phyloP scores from a whole-genome alignment of 1,284 basidiomycete species.

The Malassezia japonica region DNA sequence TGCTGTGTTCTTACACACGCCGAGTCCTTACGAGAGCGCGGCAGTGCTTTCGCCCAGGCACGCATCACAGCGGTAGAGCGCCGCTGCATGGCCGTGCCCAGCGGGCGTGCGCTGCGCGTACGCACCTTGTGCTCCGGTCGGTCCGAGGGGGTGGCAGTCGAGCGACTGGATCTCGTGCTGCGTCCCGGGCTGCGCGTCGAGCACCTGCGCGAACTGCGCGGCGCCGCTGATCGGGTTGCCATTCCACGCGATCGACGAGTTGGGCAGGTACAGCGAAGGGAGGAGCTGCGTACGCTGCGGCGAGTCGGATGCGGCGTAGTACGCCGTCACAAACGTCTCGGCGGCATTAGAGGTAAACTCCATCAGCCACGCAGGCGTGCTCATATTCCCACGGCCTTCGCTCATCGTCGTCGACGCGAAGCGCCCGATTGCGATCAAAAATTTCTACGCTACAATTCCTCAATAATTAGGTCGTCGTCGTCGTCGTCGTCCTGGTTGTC shows the following conservation, averaged over 20 bases:
- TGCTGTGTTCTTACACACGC: conserved; percentile 4
- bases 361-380: conserved; percentile 19
- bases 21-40: conserved; percentile 19
- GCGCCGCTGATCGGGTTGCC: conserved; percentile 44
- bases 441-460: conserved; percentile 27
- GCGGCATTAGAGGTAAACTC: conserved; percentile 42
- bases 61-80: background rate
- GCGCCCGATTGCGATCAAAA: background rate
- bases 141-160: conserved; percentile 40
- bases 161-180: conserved; percentile 44
- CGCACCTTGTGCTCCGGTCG: conserved; percentile 24
- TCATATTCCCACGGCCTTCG: background rate
- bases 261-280: conserved; percentile 38
- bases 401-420: background rate
- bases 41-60: conserved; percentile 2
- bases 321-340: conserved; percentile 43
- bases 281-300: conserved; percentile 38
- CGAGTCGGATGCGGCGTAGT: conserved; percentile 45
- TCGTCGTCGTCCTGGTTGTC: conserved; percentile 21
- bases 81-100: conserved; percentile 2
- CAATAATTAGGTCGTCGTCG: conserved; percentile 28
- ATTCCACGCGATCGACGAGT: conserved; percentile 45
- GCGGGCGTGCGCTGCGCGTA: conserved; percentile 9
- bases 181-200: conserved; percentile 39
- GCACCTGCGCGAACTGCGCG: conserved; percentile 28